Evolutionary conservation across 768 basidiomycete genomes (phyloP).

Genomic region (Pulveroboletus sp.): DNA sequence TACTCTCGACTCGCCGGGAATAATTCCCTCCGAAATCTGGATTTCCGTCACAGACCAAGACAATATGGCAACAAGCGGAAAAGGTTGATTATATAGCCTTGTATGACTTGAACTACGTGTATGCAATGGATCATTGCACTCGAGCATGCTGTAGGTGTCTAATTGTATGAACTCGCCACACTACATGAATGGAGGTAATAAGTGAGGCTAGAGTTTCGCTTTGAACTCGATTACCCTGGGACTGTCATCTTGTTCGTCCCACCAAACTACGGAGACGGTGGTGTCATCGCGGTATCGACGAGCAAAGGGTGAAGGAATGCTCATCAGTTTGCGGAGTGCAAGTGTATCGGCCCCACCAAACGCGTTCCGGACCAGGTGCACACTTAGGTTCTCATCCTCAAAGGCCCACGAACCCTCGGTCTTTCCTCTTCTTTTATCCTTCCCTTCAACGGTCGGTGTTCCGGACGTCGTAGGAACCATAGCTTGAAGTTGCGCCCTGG

Average conservation of each 20-base stretch:
- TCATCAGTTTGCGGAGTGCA: constrained; percentile 57
- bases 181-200: neutral
- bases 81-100: constrained; percentile 35
- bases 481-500: constrained; percentile 52
- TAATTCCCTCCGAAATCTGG: constrained; percentile 33
- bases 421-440: constrained; percentile 40
- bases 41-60: constrained; percentile 19
- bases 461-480: constrained; percentile 56
- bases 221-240: constrained; percentile 38
- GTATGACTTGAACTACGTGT: constrained; percentile 8
- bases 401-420: constrained; percentile 67
- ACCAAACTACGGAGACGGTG: constrained; percentile 82
- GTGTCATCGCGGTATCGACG: constrained; percentile 80
- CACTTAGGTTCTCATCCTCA: constrained; percentile 70
- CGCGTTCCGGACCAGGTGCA: constrained; percentile 88
- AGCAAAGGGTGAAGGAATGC: constrained; percentile 79
- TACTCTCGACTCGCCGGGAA: constrained; percentile 33
- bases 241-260: constrained; percentile 57
- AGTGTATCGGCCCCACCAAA: constrained; percentile 75
- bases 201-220: constrained; percentile 46
- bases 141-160: neutral
- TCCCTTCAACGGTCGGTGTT: constrained; percentile 57
- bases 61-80: constrained; percentile 34
- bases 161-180: neutral
- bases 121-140: constrained; percentile 3